Evolutionary conservation across 306 rosid species (phyloP), one percentile per base, ranked within the genome.

Genomic region (Prunus fruticosa): DNA sequence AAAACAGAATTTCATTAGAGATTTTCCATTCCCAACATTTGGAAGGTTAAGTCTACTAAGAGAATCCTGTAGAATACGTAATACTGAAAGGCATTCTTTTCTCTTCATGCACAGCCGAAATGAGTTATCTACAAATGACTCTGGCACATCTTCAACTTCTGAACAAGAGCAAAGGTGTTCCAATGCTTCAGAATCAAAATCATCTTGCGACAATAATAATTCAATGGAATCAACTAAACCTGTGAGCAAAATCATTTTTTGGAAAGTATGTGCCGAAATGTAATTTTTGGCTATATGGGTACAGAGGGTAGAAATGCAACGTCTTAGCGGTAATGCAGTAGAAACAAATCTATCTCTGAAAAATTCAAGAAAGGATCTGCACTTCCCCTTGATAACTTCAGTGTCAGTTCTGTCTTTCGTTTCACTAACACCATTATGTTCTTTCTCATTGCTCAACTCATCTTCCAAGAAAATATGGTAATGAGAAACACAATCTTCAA

Each of bases 401-500:
- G 81, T 77, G 46, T 67, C 11, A 51, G 54, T 66, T 43, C 38
- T 28, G 38, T 28, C 73, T 3, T 10, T 50, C 60, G 6, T 50
- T 73, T 76, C 80, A 2, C 47, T 3, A 25, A 45, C 77, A 22
- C 34, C 73, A 25, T 6, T 27, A 2, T 69, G 41, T 28, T 76
- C 82, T 34, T 54, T 77, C 50, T 80, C 73, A 28, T 63, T 77
- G 25, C 20, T 83, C 56, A 61, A 47, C 79, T 83, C 76, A 76
- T 86, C 87, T 46, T 87, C 88, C 69, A 87, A 34, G 83, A 69
- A 86, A 73, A 86, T 71, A 18, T 81, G 80, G 79, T 90, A 90
- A 28, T 79, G 72, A 49, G 91, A 80, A 86, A 88, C 92, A 72
- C 89, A 87, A 54, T 86, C 83, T 65, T 84, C 96, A 62, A 93